Evolutionary conservation across 1,284 basidiomycete species (phyloP).

Genomic region (Malassezia pachydermatis): DNA sequence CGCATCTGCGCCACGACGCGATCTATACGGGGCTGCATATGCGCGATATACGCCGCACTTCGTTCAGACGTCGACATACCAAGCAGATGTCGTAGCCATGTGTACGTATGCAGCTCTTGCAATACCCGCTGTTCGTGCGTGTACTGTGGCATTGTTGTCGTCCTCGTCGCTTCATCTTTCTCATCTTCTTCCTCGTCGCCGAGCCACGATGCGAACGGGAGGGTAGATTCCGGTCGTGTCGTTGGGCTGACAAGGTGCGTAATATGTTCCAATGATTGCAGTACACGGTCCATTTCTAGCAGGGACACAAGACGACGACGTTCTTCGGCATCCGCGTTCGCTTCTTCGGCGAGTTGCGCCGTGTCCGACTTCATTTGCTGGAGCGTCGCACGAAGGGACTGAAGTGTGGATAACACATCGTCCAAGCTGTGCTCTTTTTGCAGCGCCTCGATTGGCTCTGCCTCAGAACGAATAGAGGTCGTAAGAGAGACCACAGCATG

Average conservation of each 20-base stretch:
- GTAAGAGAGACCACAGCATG: conserved; percentile 93
- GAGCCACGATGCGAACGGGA: too few relatives aligned
- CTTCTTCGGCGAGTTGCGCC: neutral
- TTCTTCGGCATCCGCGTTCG: neutral
- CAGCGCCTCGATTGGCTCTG: neutral
- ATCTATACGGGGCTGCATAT: neutral
- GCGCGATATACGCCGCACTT: neutral
- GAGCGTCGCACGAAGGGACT: neutral
- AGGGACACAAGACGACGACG: neutral
- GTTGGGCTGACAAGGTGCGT: neutral
- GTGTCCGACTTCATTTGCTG: neutral
- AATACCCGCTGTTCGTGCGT: neutral
- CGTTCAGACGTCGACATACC: neutral
- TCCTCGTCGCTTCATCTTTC: neutral
- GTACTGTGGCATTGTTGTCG: neutral
- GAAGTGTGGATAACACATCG: neutral
- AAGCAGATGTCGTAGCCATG: conserved; percentile 1
- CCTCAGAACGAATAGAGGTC: conserved; percentile 54
- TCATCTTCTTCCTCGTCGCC: neutral
- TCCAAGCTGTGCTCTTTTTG: neutral
- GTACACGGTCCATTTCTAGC: conserved; percentile 5
- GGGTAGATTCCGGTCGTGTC: neutral
- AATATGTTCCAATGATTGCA: neutral
- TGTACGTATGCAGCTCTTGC: neutral
- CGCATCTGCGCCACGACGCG: neutral